Percentiles rank a stretch among this genome's conserved stretches.
Evolutionary conservation across 176 grass and related monocot genomes (phyloP).

Genomic region (Aegilops tauschii): DNA sequence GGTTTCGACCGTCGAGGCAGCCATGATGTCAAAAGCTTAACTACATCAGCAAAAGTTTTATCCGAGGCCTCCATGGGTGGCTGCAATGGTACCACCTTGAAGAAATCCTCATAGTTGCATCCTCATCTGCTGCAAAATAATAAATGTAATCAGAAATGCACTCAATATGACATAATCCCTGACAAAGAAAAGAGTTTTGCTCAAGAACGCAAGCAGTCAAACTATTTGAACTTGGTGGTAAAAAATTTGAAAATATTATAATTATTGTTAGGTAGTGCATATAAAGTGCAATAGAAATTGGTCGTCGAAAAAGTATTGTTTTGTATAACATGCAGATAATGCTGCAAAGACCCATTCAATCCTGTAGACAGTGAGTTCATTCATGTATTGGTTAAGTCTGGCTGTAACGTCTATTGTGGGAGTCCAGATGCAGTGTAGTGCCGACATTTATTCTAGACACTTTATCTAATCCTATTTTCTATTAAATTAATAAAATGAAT

Average conservation of each 20-base stretch:
- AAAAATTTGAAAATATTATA: background rate
- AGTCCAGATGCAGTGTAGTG: background rate
- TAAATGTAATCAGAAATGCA: constrained; percentile 11
- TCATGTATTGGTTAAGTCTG: background rate
- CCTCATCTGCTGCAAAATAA: constrained; percentile 32
- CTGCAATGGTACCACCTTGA: constrained; percentile 25
- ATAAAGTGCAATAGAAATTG: background rate
- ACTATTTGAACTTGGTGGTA: background rate
- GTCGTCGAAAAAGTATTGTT: background rate
- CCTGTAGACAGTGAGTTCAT: background rate
- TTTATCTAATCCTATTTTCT: background rate
- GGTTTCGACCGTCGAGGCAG: constrained; percentile 53
- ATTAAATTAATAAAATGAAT: constrained; percentile 1
- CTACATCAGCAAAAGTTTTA: constrained; percentile 59
- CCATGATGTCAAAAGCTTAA: constrained; percentile 79
- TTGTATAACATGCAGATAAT: background rate
- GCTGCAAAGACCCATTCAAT: background rate
- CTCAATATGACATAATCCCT: background rate
- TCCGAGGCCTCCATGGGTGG: constrained; percentile 50
- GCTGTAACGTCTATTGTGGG: background rate
- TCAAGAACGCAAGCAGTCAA: background rate
- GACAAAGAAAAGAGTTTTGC: background rate
- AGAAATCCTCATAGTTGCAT: constrained; percentile 49
- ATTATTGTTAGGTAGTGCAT: constrained; percentile 3
- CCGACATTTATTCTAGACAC: background rate